Conservation (phyloP, 805 yeast species). For the Candida suzukii region DNA sequence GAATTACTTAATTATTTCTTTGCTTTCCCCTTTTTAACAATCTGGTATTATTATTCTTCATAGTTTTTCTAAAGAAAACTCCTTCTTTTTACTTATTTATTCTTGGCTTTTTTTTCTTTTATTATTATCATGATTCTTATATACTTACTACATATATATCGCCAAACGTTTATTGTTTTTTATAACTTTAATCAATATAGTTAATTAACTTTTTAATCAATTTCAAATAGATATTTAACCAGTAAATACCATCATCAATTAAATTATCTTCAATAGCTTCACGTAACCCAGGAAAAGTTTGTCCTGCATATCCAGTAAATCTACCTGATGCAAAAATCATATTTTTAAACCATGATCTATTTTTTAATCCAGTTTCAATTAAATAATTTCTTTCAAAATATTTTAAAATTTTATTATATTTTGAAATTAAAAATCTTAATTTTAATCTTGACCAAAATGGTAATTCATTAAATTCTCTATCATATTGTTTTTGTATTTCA, state of each 20-base stretch:
- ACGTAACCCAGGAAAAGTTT: conserved; percentile 37
- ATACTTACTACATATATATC: no score
- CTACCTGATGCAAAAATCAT: conserved; percentile 43
- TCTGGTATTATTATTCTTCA: no score
- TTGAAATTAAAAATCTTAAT: conserved; percentile 1
- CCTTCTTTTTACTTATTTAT: no score
- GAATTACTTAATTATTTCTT: not conserved
- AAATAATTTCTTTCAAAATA: conserved; percentile 34
- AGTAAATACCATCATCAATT: conserved; percentile 18
- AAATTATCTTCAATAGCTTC: conserved; percentile 39
- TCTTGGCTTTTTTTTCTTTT: no score
- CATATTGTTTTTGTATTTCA: conserved; percentile 15
- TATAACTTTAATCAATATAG: not conserved
- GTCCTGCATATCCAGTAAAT: conserved; percentile 45
- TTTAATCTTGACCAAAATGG: not conserved
- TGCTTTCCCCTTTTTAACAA: no score
- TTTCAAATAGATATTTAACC: not conserved
- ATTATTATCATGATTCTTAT: no score
- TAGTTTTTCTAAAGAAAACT: no score
- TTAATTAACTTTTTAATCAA: not conserved
- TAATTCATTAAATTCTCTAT: not conserved
- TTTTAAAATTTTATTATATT: conserved; percentile 27
- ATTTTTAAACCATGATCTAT: conserved; percentile 44
- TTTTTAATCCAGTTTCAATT: conserved; percentile 33
- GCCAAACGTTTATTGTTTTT: no score